Base-by-base conservation (phyloP, 768 basidiomycete species). In the Kwoniella europaea region DNA sequence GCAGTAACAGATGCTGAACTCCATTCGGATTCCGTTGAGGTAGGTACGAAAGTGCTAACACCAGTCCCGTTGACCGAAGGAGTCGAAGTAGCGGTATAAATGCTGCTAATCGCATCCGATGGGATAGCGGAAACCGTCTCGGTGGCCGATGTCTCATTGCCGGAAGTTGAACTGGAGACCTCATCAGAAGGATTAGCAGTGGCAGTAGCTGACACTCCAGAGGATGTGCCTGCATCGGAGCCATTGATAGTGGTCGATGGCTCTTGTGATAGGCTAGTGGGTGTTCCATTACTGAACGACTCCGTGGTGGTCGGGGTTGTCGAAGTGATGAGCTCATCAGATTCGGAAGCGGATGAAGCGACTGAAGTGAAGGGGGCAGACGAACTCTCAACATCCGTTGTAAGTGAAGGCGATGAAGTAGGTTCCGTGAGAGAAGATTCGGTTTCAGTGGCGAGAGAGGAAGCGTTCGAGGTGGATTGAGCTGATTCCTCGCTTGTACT, bases 51-150 rank as follows among this genome's bases (percentile, higher is more conserved):
- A 12, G 71, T 76, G 5, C 22, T 43, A 5, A 76, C 73, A 16
- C 61, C 61, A 29, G 70, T 59, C 3, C 73, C 75, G 50, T 64
- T 71, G 13, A 68, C 65, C 10, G 64, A 55, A 13, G 75, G 75
- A n/a, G 73, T 65, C 4, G 69, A 69, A 7, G 72, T 62, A 22
- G 73, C 69, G 15, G 58, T 62, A 12, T 20, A 60, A 41, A 75
- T 29, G 43, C 66, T 67, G 24, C 62, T 50, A 7, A 55, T 66
- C 24, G 60, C 60, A 44, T 70, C 62, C 10, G 50, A 18, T 9
- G 62, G 55, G 22, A 63, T 50, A 12, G 64, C 52, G 12, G 69
- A 65, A 9, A 42, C 69, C 12, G 46, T 16, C 18, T 43, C 53
- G 16, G 29, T 46, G 29, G 24, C 60, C 22, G 29, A 22, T 10